A percentile compares a stretch with the other conserved stretches of the same genome.
Evolutionary conservation across 2,329 filamentous ascomycete species (phyloP).

Genomic region (Claviceps purpurea): DNA sequence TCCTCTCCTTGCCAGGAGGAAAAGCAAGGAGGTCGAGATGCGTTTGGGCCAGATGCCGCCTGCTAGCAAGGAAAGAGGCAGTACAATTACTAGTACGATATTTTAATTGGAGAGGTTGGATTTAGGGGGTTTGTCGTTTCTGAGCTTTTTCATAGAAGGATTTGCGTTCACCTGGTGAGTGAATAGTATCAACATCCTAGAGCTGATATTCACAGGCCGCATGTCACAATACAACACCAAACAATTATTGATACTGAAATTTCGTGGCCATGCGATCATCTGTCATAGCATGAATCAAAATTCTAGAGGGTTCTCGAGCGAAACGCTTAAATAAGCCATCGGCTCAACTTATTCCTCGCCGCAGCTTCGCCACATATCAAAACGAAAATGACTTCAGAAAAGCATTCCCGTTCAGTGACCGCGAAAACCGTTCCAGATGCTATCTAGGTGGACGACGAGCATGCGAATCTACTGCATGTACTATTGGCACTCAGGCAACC

Average conservation of each 20-base stretch:
- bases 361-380: no score
- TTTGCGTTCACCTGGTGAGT: neutral
- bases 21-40: neutral
- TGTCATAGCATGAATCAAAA: no score
- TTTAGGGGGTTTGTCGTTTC: neutral
- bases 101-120: neutral
- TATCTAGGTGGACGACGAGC: no score
- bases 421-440: no score
- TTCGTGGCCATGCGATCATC: neutral
- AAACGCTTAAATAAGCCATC: no score
- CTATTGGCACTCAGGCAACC: no score
- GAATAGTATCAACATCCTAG: neutral
- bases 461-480: no score
- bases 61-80: neutral
- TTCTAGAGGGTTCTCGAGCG: no score
- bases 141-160: neutral
- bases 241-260: neutral
- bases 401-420: no score
- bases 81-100: slow-evolving; percentile 1
- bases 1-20: neutral
- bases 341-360: no score
- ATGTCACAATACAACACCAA: neutral
- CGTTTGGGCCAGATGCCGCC: neutral
- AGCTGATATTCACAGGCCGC: neutral
- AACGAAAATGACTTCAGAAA: no score